These are phyloP conservation scores for Kuraishia floccosa DNA, from an alignment of 805 yeast species.

Conservation along the genomic window DNA sequence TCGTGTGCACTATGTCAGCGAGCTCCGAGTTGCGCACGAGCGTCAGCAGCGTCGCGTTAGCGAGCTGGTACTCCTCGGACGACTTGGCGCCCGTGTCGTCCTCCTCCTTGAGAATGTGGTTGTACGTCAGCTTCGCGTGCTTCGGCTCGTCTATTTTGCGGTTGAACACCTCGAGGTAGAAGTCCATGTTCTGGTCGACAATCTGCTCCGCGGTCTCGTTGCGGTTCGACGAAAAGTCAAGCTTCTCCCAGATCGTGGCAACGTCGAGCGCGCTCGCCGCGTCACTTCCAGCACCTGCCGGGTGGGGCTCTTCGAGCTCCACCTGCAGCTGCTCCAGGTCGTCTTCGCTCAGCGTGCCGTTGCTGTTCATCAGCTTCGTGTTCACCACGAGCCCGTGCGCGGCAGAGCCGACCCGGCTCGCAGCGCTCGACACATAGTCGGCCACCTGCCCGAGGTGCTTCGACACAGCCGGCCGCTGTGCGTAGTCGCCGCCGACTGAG, in stretches of 20 bases:
- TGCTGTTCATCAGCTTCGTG: neutral
- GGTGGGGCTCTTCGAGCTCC: too few relatives aligned
- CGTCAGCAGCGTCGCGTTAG: slow-evolving; percentile 68
- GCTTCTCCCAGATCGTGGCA: neutral
- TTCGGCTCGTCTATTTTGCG: slow-evolving; percentile 21
- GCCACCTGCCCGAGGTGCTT: neutral
- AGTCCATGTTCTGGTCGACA: slow-evolving; percentile 20
- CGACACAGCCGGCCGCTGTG: neutral
- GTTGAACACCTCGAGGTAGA: slow-evolving; percentile 19
- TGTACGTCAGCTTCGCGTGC: slow-evolving; percentile 18
- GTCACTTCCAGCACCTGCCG: too few relatives aligned
- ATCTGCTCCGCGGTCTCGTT: slow-evolving; percentile 15
- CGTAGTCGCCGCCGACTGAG: neutral
- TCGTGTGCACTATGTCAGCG: slow-evolving; percentile 37
- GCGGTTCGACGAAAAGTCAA: neutral
- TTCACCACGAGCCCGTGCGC: neutral
- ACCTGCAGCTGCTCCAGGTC: neutral
- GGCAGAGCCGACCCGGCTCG: neutral
- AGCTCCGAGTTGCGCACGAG: slow-evolving; percentile 69
- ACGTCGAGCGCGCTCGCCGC: too few relatives aligned
- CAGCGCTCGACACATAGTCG: neutral
- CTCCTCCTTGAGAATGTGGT: slow-evolving; percentile 13
- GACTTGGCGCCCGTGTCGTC: slow-evolving; percentile 15
- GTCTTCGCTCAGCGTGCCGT: neutral
- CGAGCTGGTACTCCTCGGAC: slow-evolving; percentile 24